These are phyloP conservation scores for Backusella tarrabulga DNA, from an alignment of 192 early-diverging fungal genomes.

Conservation along the genomic window DNA sequence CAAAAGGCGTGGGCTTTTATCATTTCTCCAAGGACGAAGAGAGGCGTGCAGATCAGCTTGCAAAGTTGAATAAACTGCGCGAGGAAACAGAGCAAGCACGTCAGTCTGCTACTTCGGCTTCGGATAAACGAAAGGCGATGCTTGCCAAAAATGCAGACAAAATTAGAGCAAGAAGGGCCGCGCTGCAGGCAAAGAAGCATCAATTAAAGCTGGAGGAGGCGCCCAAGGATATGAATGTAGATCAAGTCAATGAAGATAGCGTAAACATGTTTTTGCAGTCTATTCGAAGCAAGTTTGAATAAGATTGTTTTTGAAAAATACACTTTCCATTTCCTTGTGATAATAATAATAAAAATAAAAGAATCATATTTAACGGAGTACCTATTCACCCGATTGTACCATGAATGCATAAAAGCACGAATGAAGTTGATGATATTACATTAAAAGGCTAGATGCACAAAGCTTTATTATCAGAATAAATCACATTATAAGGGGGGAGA, in stretches of 20 bases:
- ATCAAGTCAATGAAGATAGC: constrained; percentile 17
- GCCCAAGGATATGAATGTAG: not conserved
- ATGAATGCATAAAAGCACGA: too few species aligned
- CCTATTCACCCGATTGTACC: too few species aligned
- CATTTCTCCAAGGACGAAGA: constrained; percentile 64
- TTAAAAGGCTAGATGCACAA: too few species aligned
- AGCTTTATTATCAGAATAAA: not conserved
- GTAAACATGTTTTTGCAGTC: constrained; percentile 12
- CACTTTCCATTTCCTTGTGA: not conserved
- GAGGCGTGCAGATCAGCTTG: constrained; percentile 59
- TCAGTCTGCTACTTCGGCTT: constrained; percentile 39
- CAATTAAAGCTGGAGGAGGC: constrained; percentile 7
- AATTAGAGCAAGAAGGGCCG: constrained; percentile 17
- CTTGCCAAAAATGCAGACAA: constrained; percentile 20
- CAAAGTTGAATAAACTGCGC: constrained; percentile 54
- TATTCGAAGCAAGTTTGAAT: constrained; percentile 10
- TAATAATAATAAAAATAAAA: too few species aligned
- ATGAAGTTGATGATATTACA: too few species aligned
- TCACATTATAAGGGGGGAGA: not conserved
- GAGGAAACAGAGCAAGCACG: constrained; percentile 45
- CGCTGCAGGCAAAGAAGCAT: not conserved
- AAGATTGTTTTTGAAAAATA: not conserved
- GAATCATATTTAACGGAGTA: too few species aligned
- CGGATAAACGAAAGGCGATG: constrained; percentile 36
- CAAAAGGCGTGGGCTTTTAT: constrained; percentile 69